Conservation (phyloP, 768 basidiomycete species). For the Cytidiella melzeri region DNA sequence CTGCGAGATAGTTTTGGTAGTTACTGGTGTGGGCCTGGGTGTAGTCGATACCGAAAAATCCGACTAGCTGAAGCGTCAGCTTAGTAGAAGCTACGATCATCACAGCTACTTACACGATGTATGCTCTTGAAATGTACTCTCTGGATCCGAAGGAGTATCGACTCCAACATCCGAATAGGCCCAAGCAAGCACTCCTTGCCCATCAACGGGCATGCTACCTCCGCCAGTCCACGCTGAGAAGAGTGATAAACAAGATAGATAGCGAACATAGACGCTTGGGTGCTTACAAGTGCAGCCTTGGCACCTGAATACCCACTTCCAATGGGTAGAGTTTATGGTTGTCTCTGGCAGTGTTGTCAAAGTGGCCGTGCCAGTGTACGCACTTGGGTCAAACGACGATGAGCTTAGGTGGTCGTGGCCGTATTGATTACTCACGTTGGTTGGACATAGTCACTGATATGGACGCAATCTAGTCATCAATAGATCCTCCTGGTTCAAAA, state of each 20-base stretch:
- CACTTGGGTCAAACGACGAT: too few species aligned
- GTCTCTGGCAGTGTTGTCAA: slow-evolving; percentile 47
- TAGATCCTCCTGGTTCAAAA: too few species aligned
- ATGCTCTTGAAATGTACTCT: slow-evolving; percentile 49
- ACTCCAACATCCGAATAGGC: slow-evolving; percentile 37
- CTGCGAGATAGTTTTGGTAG: slow-evolving; percentile 46
- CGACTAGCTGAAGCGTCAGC: slow-evolving; percentile 33
- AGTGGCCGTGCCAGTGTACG: slow-evolving; percentile 23
- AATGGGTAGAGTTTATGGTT: slow-evolving; percentile 52
- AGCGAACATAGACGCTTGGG: background rate
- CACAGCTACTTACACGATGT: slow-evolving; percentile 43
- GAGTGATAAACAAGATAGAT: background rate
- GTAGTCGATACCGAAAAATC: slow-evolving; percentile 51
- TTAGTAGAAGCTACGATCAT: background rate
- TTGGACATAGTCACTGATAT: slow-evolving; percentile 40
- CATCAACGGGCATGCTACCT: slow-evolving; percentile 28
- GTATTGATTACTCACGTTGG: slow-evolving; percentile 45
- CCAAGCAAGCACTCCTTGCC: slow-evolving; percentile 45
- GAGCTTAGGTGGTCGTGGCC: too few species aligned
- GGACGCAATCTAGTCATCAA: background rate
- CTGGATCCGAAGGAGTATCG: slow-evolving; percentile 43
- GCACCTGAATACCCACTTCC: slow-evolving; percentile 66
- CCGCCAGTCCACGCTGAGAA: slow-evolving; percentile 35
- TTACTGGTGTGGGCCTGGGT: slow-evolving; percentile 38
- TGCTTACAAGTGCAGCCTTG: slow-evolving; percentile 52